Evolutionary conservation across 2,329 filamentous ascomycete species (phyloP).

Genomic region (Arthrobotrys sphaeroides): DNA sequence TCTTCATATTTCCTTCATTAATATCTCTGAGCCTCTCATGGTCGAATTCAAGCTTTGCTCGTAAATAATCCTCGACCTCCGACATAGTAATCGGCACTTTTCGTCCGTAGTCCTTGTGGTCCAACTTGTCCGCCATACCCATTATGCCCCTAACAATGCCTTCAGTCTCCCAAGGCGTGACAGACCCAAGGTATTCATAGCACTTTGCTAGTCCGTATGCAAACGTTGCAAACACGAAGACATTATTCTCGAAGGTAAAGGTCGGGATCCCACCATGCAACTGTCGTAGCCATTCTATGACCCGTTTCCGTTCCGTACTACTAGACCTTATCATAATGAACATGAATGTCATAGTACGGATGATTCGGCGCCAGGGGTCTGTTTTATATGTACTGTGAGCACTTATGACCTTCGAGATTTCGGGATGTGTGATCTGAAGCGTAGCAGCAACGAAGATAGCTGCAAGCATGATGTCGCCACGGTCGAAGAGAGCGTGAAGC

Average conservation of each 20-base stretch:
- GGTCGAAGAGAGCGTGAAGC: constrained; percentile 40
- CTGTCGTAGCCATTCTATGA: constrained; percentile 32
- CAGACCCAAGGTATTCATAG: constrained; percentile 20
- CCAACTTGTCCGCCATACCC: constrained; percentile 38
- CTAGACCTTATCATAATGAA: constrained; percentile 44
- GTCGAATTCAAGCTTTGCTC: background rate
- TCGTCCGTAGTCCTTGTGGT: constrained; percentile 18
- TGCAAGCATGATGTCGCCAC: constrained; percentile 40
- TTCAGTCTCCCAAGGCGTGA: constrained; percentile 17
- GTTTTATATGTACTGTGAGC: constrained; percentile 29
- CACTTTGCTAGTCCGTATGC: constrained; percentile 33
- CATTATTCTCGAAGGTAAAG: constrained; percentile 34
- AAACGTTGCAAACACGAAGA: constrained; percentile 40
- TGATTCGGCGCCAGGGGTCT: constrained; percentile 32
- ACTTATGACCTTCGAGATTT: constrained; percentile 16
- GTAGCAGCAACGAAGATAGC: constrained; percentile 24
- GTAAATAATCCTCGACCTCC: constrained; percentile 29
- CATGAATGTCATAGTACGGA: constrained; percentile 33
- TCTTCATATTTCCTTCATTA: background rate
- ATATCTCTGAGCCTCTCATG: background rate
- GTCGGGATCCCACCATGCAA: constrained; percentile 20
- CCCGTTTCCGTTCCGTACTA: constrained; percentile 20
- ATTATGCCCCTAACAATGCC: constrained; percentile 39
- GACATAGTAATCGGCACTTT: constrained; percentile 26
- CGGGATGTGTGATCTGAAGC: constrained; percentile 26